These are phyloP conservation scores for Inosperma sp. DNA, from an alignment of 768 basidiomycete genomes.

Conservation along the genomic window DNA sequence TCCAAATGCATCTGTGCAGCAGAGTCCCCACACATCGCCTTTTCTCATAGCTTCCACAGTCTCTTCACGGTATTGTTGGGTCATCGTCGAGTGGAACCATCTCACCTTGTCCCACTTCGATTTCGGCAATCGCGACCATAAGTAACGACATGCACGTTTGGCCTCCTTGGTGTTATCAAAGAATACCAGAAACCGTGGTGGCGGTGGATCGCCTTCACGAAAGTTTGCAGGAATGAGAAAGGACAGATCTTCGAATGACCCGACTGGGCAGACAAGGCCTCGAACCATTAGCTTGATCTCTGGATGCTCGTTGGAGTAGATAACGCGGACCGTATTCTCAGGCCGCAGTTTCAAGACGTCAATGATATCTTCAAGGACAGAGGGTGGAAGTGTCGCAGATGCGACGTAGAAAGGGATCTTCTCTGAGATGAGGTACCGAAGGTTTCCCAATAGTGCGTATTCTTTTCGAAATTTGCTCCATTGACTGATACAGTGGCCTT, in stretches of 20 bases:
- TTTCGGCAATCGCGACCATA: too few relatives aligned
- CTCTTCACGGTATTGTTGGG: too few relatives aligned
- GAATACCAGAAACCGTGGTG: conserved; percentile 22
- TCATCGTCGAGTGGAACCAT: too few relatives aligned
- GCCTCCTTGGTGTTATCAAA: conserved; percentile 24
- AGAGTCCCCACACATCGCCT: too few relatives aligned
- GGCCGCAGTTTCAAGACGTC: conserved; percentile 17
- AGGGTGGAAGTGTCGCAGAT: conserved; percentile 28
- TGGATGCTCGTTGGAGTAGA: conserved; percentile 30
- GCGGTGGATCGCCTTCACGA: conserved; percentile 2
- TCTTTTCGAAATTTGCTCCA: conserved; percentile 36
- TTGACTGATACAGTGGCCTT: conserved; percentile 37
- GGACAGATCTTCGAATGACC: conserved; percentile 19
- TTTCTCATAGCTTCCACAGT: too few relatives aligned
- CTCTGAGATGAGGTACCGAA: conserved; percentile 28
- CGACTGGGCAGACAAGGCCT: conserved; percentile 18
- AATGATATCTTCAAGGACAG: conserved; percentile 19
- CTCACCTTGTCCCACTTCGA: too few relatives aligned
- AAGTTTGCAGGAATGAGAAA: conserved; percentile 22
- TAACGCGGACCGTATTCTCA: conserved; percentile 4
- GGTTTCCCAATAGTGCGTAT: conserved; percentile 25
- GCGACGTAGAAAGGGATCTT: conserved; percentile 24
- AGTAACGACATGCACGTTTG: too few relatives aligned
- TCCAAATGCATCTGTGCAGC: too few relatives aligned
- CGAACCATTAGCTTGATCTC: conserved; percentile 26